These are phyloP conservation scores for Komagataella phaffii DNA, from an alignment of 805 yeast species.

Conservation along the genomic window DNA sequence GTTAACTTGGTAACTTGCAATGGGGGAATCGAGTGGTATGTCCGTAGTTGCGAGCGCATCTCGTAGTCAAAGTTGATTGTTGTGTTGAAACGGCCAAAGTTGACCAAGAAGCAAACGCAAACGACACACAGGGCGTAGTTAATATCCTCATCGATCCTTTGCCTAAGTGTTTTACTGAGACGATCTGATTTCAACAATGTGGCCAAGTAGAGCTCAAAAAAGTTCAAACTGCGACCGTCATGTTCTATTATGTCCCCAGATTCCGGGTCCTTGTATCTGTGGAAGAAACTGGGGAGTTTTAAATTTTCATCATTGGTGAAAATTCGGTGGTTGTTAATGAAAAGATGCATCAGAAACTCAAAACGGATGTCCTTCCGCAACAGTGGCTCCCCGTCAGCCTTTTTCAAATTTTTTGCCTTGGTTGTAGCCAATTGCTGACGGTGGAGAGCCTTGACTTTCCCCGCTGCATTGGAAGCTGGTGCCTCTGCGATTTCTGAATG, in stretches of 20 bases:
- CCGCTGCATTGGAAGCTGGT: background rate
- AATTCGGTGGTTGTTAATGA: conserved; percentile 47
- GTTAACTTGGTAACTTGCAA: conserved; percentile 48
- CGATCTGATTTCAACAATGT: conserved; percentile 74
- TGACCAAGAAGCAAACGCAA: conserved; percentile 58
- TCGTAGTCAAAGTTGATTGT: conserved; percentile 91
- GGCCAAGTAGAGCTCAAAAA: conserved; percentile 72
- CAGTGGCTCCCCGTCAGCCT: conserved; percentile 84
- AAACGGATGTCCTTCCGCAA: conserved; percentile 83
- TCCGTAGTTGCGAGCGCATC: conserved; percentile 86
- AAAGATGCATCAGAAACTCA: conserved; percentile 54
- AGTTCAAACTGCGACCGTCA: conserved; percentile 42
- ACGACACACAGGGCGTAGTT: conserved; percentile 21
- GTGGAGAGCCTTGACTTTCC: background rate
- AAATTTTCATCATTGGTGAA: conserved; percentile 42
- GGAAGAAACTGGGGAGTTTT: conserved; percentile 22
- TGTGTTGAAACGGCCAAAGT: conserved; percentile 89
- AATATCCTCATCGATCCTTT: conserved; percentile 54
- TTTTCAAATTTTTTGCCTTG: conserved; percentile 53
- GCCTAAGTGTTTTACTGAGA: conserved; percentile 72
- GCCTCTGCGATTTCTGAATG: background rate
- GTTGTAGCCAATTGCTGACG: background rate
- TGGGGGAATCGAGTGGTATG: conserved; percentile 88
- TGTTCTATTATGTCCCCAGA: conserved; percentile 10
- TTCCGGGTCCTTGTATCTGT: conserved; percentile 8